phyloP scores from a whole-genome alignment of 208 protist genomes.

The Wallacemonas collosoma region DNA sequence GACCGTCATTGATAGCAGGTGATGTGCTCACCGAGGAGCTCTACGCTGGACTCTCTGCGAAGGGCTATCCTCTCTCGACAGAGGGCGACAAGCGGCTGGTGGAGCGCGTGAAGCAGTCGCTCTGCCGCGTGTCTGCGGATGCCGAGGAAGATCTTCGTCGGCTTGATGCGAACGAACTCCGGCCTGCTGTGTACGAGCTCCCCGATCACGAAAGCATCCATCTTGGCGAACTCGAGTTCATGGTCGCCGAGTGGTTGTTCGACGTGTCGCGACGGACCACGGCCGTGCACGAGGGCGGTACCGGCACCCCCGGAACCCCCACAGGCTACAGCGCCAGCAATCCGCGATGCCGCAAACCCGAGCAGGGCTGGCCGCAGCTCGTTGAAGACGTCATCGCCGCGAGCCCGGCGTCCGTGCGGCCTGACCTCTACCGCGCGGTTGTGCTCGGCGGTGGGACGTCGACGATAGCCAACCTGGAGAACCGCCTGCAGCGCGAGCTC shows the following conservation, averaged over 20 bases:
- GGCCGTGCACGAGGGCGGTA: conserved; percentile 48
- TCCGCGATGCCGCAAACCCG: conserved; percentile 14
- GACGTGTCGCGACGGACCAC: conserved; percentile 45
- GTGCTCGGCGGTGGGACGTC: conserved; percentile 95
- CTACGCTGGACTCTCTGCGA: conserved; percentile 41
- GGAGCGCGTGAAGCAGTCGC: conserved; percentile 79
- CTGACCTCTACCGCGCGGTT: conserved; percentile 85
- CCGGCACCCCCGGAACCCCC: conserved; percentile 28
- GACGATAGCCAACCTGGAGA: conserved; percentile 70
- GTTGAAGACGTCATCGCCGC: conserved; percentile 53
- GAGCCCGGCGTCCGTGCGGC: conserved; percentile 37
- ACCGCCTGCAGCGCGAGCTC: conserved; percentile 82
- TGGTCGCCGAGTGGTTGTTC: conserved; percentile 89
- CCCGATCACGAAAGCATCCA: conserved; percentile 91
- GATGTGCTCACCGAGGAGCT: conserved; percentile 82
- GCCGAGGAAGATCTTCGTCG: conserved; percentile 31
- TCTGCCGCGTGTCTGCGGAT: conserved; percentile 73
- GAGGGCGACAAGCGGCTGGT: conserved; percentile 54
- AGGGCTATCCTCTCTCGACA: conserved; percentile 94
- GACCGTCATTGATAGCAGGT: conserved; percentile 68
- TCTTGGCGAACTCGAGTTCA: conserved; percentile 77
- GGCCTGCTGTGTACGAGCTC: conserved; percentile 46
- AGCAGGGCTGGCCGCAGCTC: conserved; percentile 51
- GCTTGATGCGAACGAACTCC: conserved; percentile 23
- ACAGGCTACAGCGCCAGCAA: conserved; percentile 51